phyloP scores from a whole-genome alignment of 345 rosid genomes.

The Pistacia integerrima region DNA sequence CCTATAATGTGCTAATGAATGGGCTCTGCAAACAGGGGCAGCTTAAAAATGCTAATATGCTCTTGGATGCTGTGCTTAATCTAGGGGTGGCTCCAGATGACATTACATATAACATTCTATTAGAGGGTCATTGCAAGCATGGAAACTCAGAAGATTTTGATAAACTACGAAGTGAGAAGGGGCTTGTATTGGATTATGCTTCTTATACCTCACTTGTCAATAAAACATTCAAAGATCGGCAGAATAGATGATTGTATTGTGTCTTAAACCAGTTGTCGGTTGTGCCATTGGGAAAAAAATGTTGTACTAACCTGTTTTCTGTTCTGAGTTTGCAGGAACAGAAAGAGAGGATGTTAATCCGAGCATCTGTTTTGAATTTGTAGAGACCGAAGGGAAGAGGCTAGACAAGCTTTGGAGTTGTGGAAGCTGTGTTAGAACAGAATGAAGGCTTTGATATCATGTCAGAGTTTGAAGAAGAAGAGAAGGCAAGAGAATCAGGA shows the following conservation, averaged over 20 bases:
- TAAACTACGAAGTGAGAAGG: constrained; percentile 57
- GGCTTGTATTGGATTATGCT: constrained; percentile 67
- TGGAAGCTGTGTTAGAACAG: too few relatives aligned
- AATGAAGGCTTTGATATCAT: too few relatives aligned
- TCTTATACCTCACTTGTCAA: constrained; percentile 50
- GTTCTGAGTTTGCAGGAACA: too few relatives aligned
- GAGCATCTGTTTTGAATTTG: too few relatives aligned
- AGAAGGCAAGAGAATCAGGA: too few relatives aligned
- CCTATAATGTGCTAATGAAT: constrained; percentile 77
- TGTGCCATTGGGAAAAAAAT: too few relatives aligned
- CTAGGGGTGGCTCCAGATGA: constrained; percentile 72
- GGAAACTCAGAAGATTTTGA: constrained; percentile 36
- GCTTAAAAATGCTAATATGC: constrained; percentile 69
- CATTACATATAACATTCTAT: constrained; percentile 70
- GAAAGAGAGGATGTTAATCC: too few relatives aligned
- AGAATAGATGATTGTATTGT: constrained; percentile 31
- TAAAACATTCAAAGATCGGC: constrained; percentile 35
- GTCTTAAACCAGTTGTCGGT: background rate
- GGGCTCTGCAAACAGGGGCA: constrained; percentile 78
- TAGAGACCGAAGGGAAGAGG: too few relatives aligned
- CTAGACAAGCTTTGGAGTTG: too few relatives aligned
- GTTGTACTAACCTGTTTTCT: too few relatives aligned
- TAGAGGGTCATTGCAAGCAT: constrained; percentile 71
- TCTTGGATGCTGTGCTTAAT: constrained; percentile 70
- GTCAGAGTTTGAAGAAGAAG: too few relatives aligned